Base-by-base conservation (phyloP, 2,329 filamentous ascomycete species). In the Monilinia fructicola region DNA sequence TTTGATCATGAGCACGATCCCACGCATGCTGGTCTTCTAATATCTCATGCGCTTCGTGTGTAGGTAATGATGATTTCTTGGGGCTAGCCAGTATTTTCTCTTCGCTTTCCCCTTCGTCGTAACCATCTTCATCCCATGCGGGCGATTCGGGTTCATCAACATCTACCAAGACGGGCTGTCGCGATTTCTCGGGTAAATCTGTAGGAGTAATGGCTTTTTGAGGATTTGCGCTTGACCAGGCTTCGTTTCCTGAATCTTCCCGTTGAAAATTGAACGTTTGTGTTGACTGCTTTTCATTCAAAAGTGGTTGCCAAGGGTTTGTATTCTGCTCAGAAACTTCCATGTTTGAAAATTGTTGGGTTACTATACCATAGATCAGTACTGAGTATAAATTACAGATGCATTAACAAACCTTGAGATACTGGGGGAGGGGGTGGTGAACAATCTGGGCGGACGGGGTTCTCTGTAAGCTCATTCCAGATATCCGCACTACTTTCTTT, bases 61-160 rank as follows among this genome's bases (percentile, higher is more conserved):
- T 63, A 23, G 69, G 55, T 31, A 54, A 61, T 44, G 38, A 54
- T 10, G 67, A 66, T 14, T 72, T 71, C 66, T 40, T 42, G 14
- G 61, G 26, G 23, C 50, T 26, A 53, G 48, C 23, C 6, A 42
- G 35, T 18, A 50, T 44, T 21, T 42, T 42, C 26, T 66, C 58
- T 28, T 65, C 62, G 6, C 42, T 54, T 21, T 48, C 64, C 3
- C 28, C 58, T 35, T 66, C 64, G 7, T 66, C 60, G 10, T 64
- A 64, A 54, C 72, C 73, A 68, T 76, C 74, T 42, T 76, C 75
- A 53, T 76, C 72, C 74, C 74, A 75, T 48, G 72, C 74, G n/a
- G 72, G 74, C 1, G 74, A 75, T 68, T 75, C 74, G 12, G 71
- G 69, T 52, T 71, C 70, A n/a, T 75, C 73, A 31, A 73, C 44